Conservation (phyloP, 257 asterid genomes). For the Vinca minor region DNA sequence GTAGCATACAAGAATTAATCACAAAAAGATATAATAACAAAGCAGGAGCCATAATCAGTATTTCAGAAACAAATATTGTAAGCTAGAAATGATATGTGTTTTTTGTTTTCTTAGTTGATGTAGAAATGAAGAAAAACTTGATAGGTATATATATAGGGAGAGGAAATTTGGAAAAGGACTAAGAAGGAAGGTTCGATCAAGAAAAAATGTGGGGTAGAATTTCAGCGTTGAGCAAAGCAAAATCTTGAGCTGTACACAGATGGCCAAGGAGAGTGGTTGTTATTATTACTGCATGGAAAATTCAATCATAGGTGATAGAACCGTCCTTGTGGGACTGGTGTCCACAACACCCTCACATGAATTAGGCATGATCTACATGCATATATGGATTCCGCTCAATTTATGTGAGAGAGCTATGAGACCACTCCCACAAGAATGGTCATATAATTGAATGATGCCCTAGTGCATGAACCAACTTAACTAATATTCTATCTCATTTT, state of each 20-base stretch:
- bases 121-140: neutral
- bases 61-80: neutral
- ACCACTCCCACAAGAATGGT: too few relatives aligned
- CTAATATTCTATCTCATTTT: too few relatives aligned
- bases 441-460: too few relatives aligned
- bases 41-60: neutral
- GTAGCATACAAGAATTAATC: neutral
- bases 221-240: neutral
- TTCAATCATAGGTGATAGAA: too few relatives aligned
- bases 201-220: conserved; percentile 3
- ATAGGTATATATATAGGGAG: conserved; percentile 1
- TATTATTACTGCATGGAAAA: neutral
- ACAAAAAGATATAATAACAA: neutral
- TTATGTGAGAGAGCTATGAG: too few relatives aligned
- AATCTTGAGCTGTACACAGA: conserved; percentile 2
- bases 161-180: neutral
- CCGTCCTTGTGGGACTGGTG: too few relatives aligned
- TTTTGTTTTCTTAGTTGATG: neutral
- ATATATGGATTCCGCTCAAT: too few relatives aligned
- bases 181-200: neutral
- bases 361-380: too few relatives aligned
- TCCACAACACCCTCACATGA: too few relatives aligned
- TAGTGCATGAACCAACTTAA: too few relatives aligned
- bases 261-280: neutral
- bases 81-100: neutral